These are phyloP conservation scores for Fraxinus baroniana DNA, from an alignment of 305 asterid genomes.

Conservation along the genomic window DNA sequence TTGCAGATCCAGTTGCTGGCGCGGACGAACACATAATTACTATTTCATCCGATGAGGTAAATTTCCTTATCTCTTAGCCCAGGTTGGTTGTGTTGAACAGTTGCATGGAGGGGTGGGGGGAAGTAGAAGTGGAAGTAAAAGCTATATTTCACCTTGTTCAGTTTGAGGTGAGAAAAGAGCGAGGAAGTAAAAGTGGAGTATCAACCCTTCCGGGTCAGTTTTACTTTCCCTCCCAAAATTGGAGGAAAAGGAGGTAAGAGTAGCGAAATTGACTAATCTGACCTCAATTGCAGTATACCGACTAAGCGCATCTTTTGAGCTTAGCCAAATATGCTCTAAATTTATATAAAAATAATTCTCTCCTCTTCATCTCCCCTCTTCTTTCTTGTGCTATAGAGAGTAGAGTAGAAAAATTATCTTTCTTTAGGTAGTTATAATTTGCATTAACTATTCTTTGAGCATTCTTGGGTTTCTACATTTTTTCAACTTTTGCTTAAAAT, in stretches of 20 bases:
- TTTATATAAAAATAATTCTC: not conserved
- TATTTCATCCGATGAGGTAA: constrained; percentile 86
- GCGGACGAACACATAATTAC: constrained; percentile 67
- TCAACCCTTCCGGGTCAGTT: not conserved
- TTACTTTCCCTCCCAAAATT: not conserved
- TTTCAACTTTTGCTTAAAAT: not conserved
- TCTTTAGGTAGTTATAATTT: not conserved
- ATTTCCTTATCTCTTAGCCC: constrained; percentile 1
- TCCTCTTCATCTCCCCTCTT: not conserved
- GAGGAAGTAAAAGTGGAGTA: not conserved
- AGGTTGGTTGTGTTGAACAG: not conserved
- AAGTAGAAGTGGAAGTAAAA: not conserved
- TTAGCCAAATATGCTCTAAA: not conserved
- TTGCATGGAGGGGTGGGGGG: not conserved
- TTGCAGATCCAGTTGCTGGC: constrained; percentile 60
- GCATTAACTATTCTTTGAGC: not conserved
- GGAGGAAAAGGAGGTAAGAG: not conserved
- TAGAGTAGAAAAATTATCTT: not conserved
- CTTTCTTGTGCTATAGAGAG: not conserved
- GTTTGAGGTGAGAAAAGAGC: not conserved
- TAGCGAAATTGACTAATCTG: not conserved
- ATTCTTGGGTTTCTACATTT: not conserved
- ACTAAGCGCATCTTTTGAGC: not conserved
- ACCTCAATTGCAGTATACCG: not conserved
- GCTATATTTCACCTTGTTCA: not conserved